Base-by-base conservation (phyloP, 306 rosid genomes). In the Rosa lucieae region DNA sequence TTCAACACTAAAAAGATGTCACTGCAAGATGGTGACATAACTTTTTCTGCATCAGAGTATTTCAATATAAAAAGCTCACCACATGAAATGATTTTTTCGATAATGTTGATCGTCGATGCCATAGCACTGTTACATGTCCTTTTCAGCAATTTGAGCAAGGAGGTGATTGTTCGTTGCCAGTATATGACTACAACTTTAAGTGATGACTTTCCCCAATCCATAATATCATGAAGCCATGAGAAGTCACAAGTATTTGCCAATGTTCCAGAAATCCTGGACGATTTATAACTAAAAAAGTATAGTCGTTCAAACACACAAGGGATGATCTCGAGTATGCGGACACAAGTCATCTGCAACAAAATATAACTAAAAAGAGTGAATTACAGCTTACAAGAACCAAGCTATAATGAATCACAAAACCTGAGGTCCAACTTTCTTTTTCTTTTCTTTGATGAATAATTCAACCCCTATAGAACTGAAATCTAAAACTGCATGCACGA, bases 191-290 rank as follows among this genome's bases (percentile, higher is more conserved):
- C 88, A 79, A 91, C 97, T 85, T 89, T 89, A 74, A 95, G 97
- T 65, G 90, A 84, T 81, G 99, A 95, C 87, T 86, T 95, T n/a
- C 99, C 90, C 98, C 99, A 95, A 79, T 89, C 90, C 87, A 90
- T 84, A 65, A 92, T 86, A 89, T 91, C 91, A 79, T 85, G 86
- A 85, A 95, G 89, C 99, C 97, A 92, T 40, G 80, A 73, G 77
- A 95, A 85, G 79, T 90, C 89, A 78, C 73, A 61, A 61, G 82
- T 80, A 80, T 75, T 84, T 78, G 79, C 77, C 55, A 78, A 71
- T 42, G 78, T 70, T 77, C 78, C 77, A 80, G 82, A 80, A 85
- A 62, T 80, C 81, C 75, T 84, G 72, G 42, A 77, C 74, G 72
- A 78, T 79, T 81, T 80, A 66, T 81, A 67, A 62, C 74, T 47